Conservation (phyloP, 164 flowering plant genomes). For the Akebia trifoliata region DNA sequence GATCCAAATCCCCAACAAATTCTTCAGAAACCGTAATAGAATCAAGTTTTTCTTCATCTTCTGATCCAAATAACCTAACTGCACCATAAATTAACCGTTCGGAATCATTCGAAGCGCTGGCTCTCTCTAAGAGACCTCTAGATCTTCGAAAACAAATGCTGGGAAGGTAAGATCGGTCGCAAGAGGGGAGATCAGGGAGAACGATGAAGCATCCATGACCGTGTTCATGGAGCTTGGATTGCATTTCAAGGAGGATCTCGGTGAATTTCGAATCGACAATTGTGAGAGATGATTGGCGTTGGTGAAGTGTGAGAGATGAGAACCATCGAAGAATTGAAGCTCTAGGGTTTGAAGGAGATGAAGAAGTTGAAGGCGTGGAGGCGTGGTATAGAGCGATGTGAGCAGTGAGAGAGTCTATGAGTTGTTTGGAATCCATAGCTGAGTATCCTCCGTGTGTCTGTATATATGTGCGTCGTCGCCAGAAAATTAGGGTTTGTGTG, state of each 20-base stretch:
- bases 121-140: constrained; percentile 58
- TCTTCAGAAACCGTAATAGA: constrained; percentile 54
- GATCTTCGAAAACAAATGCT: constrained; percentile 59
- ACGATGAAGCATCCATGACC: constrained; percentile 64
- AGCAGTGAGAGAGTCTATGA: constrained; percentile 69
- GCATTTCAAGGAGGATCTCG: constrained; percentile 61
- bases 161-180: constrained; percentile 39
- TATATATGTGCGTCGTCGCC: no score
- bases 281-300: constrained; percentile 68
- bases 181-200: constrained; percentile 63
- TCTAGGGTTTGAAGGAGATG: constrained; percentile 39
- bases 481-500: no score
- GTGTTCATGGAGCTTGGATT: constrained; percentile 22
- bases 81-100: constrained; percentile 35
- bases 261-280: constrained; percentile 44
- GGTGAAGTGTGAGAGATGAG: constrained; percentile 59
- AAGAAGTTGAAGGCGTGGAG: constrained; percentile 18
- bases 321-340: constrained; percentile 78
- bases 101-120: constrained; percentile 29
- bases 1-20: constrained; percentile 53
- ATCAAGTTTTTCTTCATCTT: constrained; percentile 59
- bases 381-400: constrained; percentile 79
- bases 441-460: no score
- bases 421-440: constrained; percentile 35
- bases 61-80: constrained; percentile 47